These are phyloP conservation scores for Lathyrus aphaca DNA, from an alignment of 306 rosid species.

Conservation along the genomic window DNA sequence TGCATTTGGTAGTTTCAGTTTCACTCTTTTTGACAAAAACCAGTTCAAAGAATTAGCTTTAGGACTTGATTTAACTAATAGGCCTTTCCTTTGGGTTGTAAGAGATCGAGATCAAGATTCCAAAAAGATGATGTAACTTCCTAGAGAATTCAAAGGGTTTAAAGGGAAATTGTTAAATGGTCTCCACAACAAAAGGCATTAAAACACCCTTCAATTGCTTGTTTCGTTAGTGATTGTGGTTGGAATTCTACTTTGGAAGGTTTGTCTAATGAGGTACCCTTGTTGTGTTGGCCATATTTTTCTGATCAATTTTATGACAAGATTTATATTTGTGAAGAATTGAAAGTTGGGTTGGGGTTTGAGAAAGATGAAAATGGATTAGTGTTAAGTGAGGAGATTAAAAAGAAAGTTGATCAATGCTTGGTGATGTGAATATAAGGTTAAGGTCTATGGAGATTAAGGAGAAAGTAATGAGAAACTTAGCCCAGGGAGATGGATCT, in stretches of 20 bases:
- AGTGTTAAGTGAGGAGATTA: constrained; percentile 38
- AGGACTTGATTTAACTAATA: constrained; percentile 39
- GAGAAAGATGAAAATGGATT: constrained; percentile 44
- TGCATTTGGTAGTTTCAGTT: constrained; percentile 46
- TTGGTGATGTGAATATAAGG: constrained; percentile 36
- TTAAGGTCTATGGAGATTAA: constrained; percentile 35
- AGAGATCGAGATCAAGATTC: constrained; percentile 10
- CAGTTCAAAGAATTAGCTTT: constrained; percentile 41
- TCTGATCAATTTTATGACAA: constrained; percentile 42
- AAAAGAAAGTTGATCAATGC: constrained; percentile 46
- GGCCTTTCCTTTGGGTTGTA: constrained; percentile 57
- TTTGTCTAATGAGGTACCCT: constrained; percentile 50
- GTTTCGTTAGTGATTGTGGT: constrained; percentile 59
- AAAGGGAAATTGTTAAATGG: constrained; percentile 46
- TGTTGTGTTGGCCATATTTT: constrained; percentile 59
- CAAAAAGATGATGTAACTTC: background rate
- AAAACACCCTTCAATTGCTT: constrained; percentile 47
- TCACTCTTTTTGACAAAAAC: constrained; percentile 30
- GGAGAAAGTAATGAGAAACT: background rate
- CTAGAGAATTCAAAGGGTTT: constrained; percentile 35
- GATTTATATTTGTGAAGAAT: constrained; percentile 47
- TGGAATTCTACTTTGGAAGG: constrained; percentile 60
- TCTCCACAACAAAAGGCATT: constrained; percentile 52
- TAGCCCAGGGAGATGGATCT: constrained; percentile 39
- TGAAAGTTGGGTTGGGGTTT: constrained; percentile 51